These are phyloP conservation scores for Trypanosoma cruzi DNA, from an alignment of 208 protist species.

Conservation along the genomic window DNA sequence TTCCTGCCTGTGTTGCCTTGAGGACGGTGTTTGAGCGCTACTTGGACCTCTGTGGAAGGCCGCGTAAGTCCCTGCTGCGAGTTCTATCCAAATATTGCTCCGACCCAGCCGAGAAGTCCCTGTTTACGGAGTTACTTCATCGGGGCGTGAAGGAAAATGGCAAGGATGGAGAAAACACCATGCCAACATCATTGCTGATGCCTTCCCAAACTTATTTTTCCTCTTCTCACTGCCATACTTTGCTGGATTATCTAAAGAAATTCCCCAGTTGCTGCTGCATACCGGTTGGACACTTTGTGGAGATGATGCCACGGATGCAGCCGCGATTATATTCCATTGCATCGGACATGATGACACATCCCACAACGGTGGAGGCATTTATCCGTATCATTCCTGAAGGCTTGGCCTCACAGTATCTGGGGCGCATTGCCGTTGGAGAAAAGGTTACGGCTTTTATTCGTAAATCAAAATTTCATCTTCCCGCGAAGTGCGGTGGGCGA, in stretches of 20 bases:
- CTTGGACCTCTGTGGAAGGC: slow-evolving; percentile 71
- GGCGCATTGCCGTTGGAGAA: slow-evolving; percentile 27
- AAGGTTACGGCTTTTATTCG: slow-evolving; percentile 86
- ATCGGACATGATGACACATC: slow-evolving; percentile 79
- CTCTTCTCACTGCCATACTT: slow-evolving; percentile 32
- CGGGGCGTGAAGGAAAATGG: background rate
- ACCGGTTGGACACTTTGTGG: slow-evolving; percentile 71
- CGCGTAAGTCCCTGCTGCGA: slow-evolving; percentile 67
- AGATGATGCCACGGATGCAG: slow-evolving; percentile 91
- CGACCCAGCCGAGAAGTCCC: slow-evolving; percentile 46
- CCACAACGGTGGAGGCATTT: slow-evolving; percentile 67
- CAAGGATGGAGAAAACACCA: background rate
- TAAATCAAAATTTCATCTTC: slow-evolving; percentile 86
- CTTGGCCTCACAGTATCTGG: slow-evolving; percentile 81
- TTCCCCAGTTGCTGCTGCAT: slow-evolving; percentile 75
- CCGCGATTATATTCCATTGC: slow-evolving; percentile 97
- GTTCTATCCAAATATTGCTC: slow-evolving; percentile 70
- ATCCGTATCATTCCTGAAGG: slow-evolving; percentile 86
- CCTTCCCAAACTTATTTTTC: background rate
- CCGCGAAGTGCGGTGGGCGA: slow-evolving; percentile 36
- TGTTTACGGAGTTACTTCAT: slow-evolving; percentile 50
- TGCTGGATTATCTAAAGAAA: slow-evolving; percentile 73
- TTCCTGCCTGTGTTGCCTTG: slow-evolving; percentile 64
- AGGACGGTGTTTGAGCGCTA: slow-evolving; percentile 71
- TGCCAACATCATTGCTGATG: background rate